Base-by-base conservation (phyloP, 352 stramenopile species). In the Globisporangium splendens region DNA sequence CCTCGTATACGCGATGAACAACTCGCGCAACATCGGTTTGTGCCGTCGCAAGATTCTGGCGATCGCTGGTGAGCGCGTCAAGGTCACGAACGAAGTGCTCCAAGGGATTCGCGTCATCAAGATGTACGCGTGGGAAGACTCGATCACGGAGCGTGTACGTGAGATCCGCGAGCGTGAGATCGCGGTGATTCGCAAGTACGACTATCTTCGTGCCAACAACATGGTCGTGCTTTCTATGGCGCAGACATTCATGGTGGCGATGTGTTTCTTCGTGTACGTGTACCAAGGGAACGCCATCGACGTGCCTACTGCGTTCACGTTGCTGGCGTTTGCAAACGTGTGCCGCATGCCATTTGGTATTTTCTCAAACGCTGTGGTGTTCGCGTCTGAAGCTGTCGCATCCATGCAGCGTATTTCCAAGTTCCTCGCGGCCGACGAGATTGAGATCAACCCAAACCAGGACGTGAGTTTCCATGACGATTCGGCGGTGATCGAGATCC, bases 61-160 rank as follows among this genome's bases (percentile, higher is more conserved):
- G 12, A 67, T 89, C 51, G 66, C 77, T 0, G 73, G 72, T 20
- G 72, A 91, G 20, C 81, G 96, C 17, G 88, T 98, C 17, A 95
- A 97, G 61, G 83, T 97, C 55, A 94, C 95, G n/a, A 96, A 94
- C 56, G 94, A 98, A 70, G 85, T 96, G 18, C 75, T 98, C 4
- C 69, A 88, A 18, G 94, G 93, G 10, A 95, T 98, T 54, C 74
- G 89, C 50, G 86, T 89, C 51, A 82, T 96, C 38, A 98, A 97
- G 56, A 89, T 97, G 66, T 95, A 96, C 53, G 83, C 79, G 21
- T 98, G 88, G 89, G 79, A 88, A 55, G 58, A 70, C 28, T 75
- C 74, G 1, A 62, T 88, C 8, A 44, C 55, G 17, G 55, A 55
- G 2, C 68, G 71, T 1, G 63, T 89, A 24, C 58, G 58, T 13